phyloP scores from a whole-genome alignment of 1,139 yeast genomes.

The Sugiyamaella xylanicola region DNA sequence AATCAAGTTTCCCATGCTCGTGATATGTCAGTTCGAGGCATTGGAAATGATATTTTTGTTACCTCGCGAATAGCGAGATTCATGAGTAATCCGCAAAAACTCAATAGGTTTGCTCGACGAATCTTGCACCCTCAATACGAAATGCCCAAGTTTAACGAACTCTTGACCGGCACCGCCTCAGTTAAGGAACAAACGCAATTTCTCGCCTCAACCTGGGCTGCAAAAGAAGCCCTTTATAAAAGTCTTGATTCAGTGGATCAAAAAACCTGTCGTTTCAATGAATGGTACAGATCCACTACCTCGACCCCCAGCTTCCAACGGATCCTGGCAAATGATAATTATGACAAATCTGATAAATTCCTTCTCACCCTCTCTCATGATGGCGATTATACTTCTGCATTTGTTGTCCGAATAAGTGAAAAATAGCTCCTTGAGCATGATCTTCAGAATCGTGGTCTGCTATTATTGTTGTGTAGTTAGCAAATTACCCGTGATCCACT shows the following conservation, averaged over 20 bases:
- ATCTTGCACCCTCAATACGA: slow-evolving; percentile 56
- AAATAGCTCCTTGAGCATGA: neutral
- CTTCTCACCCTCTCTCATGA: slow-evolving; percentile 67
- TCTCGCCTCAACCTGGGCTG: slow-evolving; percentile 70
- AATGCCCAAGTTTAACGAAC: slow-evolving; percentile 43
- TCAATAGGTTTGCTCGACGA: slow-evolving; percentile 50
- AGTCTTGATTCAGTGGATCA: slow-evolving; percentile 57
- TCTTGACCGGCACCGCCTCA: neutral
- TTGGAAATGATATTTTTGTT: slow-evolving; percentile 66
- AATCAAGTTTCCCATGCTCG: neutral
- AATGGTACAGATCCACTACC: slow-evolving; percentile 55
- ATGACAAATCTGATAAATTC: slow-evolving; percentile 50
- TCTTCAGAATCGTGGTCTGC: too few relatives aligned
- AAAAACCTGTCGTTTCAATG: slow-evolving; percentile 53
- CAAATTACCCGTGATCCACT: too few relatives aligned
- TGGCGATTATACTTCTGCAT: slow-evolving; percentile 50
- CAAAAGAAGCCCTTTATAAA: slow-evolving; percentile 75
- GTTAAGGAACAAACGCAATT: slow-evolving; percentile 26
- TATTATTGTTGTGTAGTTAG: too few relatives aligned
- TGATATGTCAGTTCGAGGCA: slow-evolving; percentile 45
- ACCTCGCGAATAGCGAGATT: slow-evolving; percentile 53
- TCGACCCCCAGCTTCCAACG: slow-evolving; percentile 27
- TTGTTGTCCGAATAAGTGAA: slow-evolving; percentile 32
- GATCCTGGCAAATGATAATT: slow-evolving; percentile 28
- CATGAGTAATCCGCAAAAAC: slow-evolving; percentile 37